Evolutionary conservation across 2,329 filamentous ascomycete genomes (phyloP).

Genomic region (Colletotrichum spinosum): DNA sequence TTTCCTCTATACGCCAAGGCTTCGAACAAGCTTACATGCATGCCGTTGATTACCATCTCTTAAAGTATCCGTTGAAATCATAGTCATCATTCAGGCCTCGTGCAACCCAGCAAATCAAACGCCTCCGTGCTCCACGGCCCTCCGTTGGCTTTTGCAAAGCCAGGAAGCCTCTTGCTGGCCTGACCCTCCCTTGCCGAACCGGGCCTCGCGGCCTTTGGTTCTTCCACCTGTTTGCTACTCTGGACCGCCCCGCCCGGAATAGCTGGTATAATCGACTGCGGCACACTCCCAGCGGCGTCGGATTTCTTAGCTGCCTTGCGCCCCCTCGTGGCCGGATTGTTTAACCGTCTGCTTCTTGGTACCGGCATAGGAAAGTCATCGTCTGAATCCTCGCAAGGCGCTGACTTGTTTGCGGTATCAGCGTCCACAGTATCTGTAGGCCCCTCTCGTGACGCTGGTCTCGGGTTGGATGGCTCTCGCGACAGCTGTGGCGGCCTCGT

Average conservation of each 20-base stretch:
- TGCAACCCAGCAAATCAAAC: slow-evolving; percentile 72
- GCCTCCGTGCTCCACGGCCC: slow-evolving; percentile 79
- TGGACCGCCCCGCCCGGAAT: not conserved
- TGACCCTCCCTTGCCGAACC: not conserved
- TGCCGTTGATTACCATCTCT: no score
- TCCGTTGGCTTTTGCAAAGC: slow-evolving; percentile 62
- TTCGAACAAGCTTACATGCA: no score
- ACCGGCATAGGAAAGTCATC: not conserved
- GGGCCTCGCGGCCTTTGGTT: not conserved
- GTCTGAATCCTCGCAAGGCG: not conserved
- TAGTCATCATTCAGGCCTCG: slow-evolving; percentile 57
- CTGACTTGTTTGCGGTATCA: not conserved
- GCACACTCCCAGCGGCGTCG: slow-evolving; percentile 61
- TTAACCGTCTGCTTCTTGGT: slow-evolving; percentile 1
- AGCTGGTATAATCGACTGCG: slow-evolving; percentile 53
- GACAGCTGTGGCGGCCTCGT: not conserved
- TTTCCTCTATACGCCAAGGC: no score
- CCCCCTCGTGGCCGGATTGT: slow-evolving; percentile 64
- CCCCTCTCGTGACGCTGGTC: not conserved
- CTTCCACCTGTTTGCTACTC: not conserved
- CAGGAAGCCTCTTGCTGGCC: slow-evolving; percentile 47
- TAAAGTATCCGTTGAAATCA: not conserved
- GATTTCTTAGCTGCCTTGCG: slow-evolving; percentile 64
- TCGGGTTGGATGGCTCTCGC: not conserved
- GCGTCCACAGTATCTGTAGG: not conserved